Evolutionary conservation across 345 rosid species (phyloP), one percentile per base, ranked within the genome.

Genomic region (Combretum micranthum): DNA sequence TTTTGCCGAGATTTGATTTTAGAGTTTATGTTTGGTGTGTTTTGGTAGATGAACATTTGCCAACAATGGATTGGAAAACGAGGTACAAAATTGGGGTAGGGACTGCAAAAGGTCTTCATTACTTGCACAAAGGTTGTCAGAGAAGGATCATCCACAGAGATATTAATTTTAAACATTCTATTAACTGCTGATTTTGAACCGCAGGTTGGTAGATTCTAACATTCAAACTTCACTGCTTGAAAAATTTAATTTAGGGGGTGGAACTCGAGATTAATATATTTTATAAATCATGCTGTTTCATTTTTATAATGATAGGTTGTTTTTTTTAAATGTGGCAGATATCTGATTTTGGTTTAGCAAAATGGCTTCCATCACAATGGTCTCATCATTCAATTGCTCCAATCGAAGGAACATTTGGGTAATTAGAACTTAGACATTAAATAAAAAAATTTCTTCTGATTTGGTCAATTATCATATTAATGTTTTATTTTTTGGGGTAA

Each of bases 311-410:
- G 2, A 2, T 32, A 32, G 4, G 4, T 32, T 32, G 1, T 58
- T 5, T 26, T 15, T 43, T 20, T 2, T 25, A 22, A 8, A 42
- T 46, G 43, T 59, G 23, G 20, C 16, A 89, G 97, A 93, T 93
- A 57, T 88, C 99, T 52, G 96, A 93, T 79, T 93, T 93, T 67
- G 97, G 99, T 12, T 75, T 89, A 49, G 99, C 99, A 61, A 93
- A 93, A 69, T 93, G 97, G 99, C 84, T 93, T 64, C 97, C 99
- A 56, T 85, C 99, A 54, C 92, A 89, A 64, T 93, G 97, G 97
- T 76, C 89, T 75, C 99, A 93, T 68, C 99, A 93, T 74, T 93
- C 99, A 43, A 89, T 89, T 64, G 94, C 85, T 62, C 99, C 97
- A 18, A 93, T 93, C 57, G 99, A 93, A 83, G 99, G 99, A 58